Conservation (phyloP, 345 rosid species). For the Eucalyptus paniculata region DNA sequence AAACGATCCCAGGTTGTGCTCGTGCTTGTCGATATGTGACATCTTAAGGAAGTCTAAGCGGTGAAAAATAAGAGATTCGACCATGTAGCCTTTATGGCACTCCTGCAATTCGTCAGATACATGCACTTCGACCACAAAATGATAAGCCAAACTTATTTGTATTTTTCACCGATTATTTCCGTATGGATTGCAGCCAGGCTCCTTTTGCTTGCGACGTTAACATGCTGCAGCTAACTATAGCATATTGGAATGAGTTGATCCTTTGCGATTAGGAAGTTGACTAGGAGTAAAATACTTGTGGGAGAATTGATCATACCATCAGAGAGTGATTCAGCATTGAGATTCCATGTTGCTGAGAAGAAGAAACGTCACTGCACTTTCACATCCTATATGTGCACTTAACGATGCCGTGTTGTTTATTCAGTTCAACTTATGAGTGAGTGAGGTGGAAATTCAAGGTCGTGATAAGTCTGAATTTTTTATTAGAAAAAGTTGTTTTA, state of each 20-base stretch:
- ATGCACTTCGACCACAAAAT: neutral
- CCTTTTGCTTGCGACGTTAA: neutral
- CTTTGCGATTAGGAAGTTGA: neutral
- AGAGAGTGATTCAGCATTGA: neutral
- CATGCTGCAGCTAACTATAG: neutral
- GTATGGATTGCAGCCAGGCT: neutral
- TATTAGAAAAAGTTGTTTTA: neutral
- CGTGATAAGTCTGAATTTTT: neutral
- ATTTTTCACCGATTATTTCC: neutral
- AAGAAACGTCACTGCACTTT: neutral
- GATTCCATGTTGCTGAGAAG: neutral
- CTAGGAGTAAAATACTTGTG: neutral
- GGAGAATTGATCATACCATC: neutral
- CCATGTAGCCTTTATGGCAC: neutral
- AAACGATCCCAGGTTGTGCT: neutral
- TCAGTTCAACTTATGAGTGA: neutral
- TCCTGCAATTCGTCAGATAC: neutral
- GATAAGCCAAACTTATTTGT: neutral
- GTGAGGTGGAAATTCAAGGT: neutral
- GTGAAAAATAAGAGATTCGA: neutral
- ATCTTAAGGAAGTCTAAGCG: neutral
- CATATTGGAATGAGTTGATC: neutral
- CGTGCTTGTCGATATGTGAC: neutral
- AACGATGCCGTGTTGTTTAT: neutral
- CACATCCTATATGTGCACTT: neutral